A percentile compares a stretch with the other conserved stretches of the same genome.
Conservation (phyloP, 2,329 filamentous ascomycete genomes). For the Amesomyces nigricolor region DNA sequence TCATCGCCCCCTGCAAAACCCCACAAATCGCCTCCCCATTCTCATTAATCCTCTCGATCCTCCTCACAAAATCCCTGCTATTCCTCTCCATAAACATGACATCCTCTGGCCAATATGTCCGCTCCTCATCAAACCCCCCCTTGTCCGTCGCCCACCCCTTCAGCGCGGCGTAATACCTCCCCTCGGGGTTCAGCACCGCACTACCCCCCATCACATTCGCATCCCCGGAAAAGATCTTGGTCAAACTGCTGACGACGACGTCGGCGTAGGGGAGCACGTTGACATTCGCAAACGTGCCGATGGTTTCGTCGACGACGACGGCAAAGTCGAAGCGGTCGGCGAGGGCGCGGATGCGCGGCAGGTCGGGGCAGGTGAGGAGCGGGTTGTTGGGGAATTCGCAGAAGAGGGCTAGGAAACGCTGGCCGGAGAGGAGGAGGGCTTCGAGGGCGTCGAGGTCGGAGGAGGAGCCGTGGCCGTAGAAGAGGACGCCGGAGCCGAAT, state of each 20-base stretch:
- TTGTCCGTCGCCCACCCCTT: constrained; percentile 55
- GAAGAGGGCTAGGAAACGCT: constrained; percentile 77
- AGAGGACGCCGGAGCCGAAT: constrained; percentile 81
- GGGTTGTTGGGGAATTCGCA: constrained; percentile 96
- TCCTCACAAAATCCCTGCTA: constrained; percentile 79
- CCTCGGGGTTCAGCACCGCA: constrained; percentile 56
- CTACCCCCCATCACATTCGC: constrained; percentile 97
- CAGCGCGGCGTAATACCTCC: constrained; percentile 64
- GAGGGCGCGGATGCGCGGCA: constrained; percentile 70
- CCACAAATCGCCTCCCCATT: constrained; percentile 82
- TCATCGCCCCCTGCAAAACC: constrained; percentile 44
- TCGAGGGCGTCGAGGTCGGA: constrained; percentile 76
- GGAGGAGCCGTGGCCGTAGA: constrained; percentile 76
- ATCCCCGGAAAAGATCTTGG: constrained; percentile 95
- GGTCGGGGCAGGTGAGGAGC: constrained; percentile 75
- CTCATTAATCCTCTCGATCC: constrained; percentile 76
- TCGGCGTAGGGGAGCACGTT: constrained; percentile 87
- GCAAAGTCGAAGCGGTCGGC: constrained; percentile 83
- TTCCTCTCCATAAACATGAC: constrained; percentile 93
- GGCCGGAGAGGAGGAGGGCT: constrained; percentile 44
- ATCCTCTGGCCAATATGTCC: constrained; percentile 88
- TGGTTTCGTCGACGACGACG: constrained; percentile 90
- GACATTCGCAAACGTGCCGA: constrained; percentile 93
- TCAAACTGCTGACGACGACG: constrained; percentile 88
- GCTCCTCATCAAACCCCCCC: constrained; percentile 61